phyloP scores from a whole-genome alignment of 2,329 filamentous ascomycete genomes.

The Chalara sp. region DNA sequence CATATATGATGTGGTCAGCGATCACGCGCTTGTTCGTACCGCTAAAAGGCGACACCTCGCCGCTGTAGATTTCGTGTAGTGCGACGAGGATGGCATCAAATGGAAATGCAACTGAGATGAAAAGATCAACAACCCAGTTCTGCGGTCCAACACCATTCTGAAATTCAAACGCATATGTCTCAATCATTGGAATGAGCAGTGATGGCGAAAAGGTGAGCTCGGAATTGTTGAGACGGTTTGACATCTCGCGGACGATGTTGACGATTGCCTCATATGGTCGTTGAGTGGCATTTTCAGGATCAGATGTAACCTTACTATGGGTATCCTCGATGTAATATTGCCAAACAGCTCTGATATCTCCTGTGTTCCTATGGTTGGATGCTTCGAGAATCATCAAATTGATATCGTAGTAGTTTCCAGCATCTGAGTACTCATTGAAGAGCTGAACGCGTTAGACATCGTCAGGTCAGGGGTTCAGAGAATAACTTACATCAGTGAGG shows the following conservation, averaged over 20 bases:
- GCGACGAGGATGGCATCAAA: conserved; percentile 55
- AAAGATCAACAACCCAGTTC: conserved; percentile 47
- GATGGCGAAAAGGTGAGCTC: conserved; percentile 61
- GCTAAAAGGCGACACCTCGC: conserved; percentile 57
- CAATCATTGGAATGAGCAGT: conserved; percentile 54
- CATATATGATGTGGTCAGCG: conserved; percentile 54
- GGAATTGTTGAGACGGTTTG: conserved; percentile 57
- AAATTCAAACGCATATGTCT: conserved; percentile 53
- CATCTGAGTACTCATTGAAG: conserved; percentile 89
- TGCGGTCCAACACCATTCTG: conserved; percentile 46
- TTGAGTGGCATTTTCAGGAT: conserved; percentile 30
- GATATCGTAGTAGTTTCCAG: conserved; percentile 88
- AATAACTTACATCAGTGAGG: conserved; percentile 62
- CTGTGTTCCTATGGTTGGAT: conserved; percentile 82
- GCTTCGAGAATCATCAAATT: conserved; percentile 88
- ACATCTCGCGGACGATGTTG: conserved; percentile 55
- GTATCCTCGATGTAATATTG: conserved; percentile 68
- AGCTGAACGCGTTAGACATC: conserved; percentile 45
- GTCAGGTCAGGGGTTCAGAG: not conserved
- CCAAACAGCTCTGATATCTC: conserved; percentile 82
- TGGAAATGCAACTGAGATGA: conserved; percentile 55
- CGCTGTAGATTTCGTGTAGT: conserved; percentile 61
- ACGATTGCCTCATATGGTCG: conserved; percentile 67
- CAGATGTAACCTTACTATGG: conserved; percentile 41
- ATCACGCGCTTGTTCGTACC: conserved; percentile 49